Evolutionary conservation across 169 alveolate genomes (phyloP).

Genomic region (Babesia microti): DNA sequence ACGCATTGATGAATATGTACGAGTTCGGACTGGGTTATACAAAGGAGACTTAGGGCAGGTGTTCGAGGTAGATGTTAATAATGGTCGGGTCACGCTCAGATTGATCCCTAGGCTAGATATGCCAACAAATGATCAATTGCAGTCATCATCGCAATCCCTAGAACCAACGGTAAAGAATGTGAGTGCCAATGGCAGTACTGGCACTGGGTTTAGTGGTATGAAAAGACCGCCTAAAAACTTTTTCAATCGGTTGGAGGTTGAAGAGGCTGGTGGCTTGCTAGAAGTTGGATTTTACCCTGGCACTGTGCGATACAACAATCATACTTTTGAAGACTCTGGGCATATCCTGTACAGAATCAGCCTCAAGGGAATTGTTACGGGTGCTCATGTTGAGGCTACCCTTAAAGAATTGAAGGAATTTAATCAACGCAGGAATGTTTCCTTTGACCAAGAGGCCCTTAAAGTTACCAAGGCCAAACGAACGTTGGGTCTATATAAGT

Average conservation of each 20-base stretch:
- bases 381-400: slow-evolving; percentile 61
- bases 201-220: neutral
- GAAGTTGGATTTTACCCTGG: slow-evolving; percentile 71
- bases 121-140: slow-evolving; percentile 8
- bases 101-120: slow-evolving; percentile 61
- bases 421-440: slow-evolving; percentile 29
- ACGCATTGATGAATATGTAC: slow-evolving; percentile 63
- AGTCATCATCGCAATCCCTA: slow-evolving; percentile 1
- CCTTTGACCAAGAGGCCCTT: slow-evolving; percentile 42
- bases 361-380: slow-evolving; percentile 48
- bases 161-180: neutral
- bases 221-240: slow-evolving; percentile 49
- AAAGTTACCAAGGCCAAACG: slow-evolving; percentile 38
- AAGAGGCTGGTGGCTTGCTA: slow-evolving; percentile 66
- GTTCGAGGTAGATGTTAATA: slow-evolving; percentile 65
- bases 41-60: slow-evolving; percentile 70
- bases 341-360: slow-evolving; percentile 61
- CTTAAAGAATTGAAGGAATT: slow-evolving; percentile 63
- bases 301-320: slow-evolving; percentile 65
- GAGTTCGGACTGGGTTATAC: slow-evolving; percentile 65
- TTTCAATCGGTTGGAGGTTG: slow-evolving; percentile 67
- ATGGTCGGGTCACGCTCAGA: slow-evolving; percentile 57
- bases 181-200: slow-evolving; percentile 3
- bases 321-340: slow-evolving; percentile 69
- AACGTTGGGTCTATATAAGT: slow-evolving; percentile 48